Percentiles rank a stretch among this genome's conserved stretches.
phyloP scores from a whole-genome alignment of 305 asterid species.

The Caryopteris hybrid region DNA sequence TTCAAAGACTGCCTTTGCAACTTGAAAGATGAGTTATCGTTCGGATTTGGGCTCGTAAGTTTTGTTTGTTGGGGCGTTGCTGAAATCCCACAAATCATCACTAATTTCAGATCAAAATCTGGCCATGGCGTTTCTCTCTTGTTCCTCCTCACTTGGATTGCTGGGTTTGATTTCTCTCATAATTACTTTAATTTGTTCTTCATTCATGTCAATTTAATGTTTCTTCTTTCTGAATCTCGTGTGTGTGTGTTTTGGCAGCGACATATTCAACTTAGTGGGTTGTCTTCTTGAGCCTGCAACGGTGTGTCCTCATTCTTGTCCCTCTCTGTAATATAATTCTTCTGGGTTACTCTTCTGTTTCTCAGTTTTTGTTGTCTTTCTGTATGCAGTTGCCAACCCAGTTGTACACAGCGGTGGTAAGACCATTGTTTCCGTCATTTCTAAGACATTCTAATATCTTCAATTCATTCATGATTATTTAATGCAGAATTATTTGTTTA shows the following conservation, averaged over 20 bases:
- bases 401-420: conserved; percentile 84
- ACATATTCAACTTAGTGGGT: conserved; percentile 66
- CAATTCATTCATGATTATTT: too few relatives aligned
- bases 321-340: too few relatives aligned
- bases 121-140: conserved; percentile 74
- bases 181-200: too few relatives aligned
- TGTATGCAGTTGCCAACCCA: conserved; percentile 96
- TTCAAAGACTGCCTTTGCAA: conserved; percentile 84
- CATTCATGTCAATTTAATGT: neutral
- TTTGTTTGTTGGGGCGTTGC: conserved; percentile 82
- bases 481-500: too few relatives aligned
- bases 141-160: conserved; percentile 78
- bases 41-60: conserved; percentile 67
- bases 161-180: conserved; percentile 43
- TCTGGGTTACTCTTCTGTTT: neutral
- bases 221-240: neutral
- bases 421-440: too few relatives aligned
- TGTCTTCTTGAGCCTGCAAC: conserved; percentile 96
- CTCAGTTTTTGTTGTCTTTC: conserved; percentile 4
- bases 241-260: conserved; percentile 56
- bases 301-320: conserved; percentile 35
- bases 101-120: conserved; percentile 72
- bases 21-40: conserved; percentile 53
- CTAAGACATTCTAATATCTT: too few relatives aligned
- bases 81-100: conserved; percentile 87